Evolutionary conservation across 306 rosid species (phyloP).

Genomic region (Bauhinia variegata): DNA sequence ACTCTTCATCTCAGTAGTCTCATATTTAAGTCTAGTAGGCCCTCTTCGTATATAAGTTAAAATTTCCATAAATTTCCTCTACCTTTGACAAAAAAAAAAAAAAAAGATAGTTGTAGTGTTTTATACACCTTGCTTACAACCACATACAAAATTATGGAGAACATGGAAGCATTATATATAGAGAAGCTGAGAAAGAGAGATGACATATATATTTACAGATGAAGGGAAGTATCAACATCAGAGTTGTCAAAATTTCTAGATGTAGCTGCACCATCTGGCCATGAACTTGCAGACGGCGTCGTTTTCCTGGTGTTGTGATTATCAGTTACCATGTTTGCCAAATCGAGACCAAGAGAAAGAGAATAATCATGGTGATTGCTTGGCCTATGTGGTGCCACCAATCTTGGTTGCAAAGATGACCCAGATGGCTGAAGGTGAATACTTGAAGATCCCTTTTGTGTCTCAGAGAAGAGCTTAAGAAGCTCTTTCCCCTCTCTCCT

Average conservation of each 20-base stretch:
- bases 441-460: constrained; percentile 35
- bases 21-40: no score
- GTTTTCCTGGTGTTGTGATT: constrained; percentile 36
- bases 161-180: constrained; percentile 14
- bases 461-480: constrained; percentile 44
- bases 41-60: no score
- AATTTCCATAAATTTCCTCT: no score
- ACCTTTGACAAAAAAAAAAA: no score
- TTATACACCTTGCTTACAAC: constrained; percentile 19
- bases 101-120: no score
- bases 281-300: constrained; percentile 36
- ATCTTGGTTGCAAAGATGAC: constrained; percentile 41
- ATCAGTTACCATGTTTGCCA: constrained; percentile 44
- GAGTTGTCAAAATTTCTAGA: constrained; percentile 61
- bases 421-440: constrained; percentile 38
- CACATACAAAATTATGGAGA: constrained; percentile 28
- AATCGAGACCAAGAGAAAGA: constrained; percentile 66
- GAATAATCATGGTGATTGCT: constrained; percentile 35
- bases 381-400: constrained; percentile 31
- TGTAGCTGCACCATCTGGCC: constrained; percentile 46
- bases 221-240: constrained; percentile 92
- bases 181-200: constrained; percentile 22
- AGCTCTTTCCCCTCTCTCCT: constrained; percentile 84
- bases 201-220: constrained; percentile 64
- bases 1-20: no score